Evolutionary conservation across 1,284 basidiomycete genomes (phyloP), one percentile per base, ranked within the genome.

Genomic region (Ustilago sp.): DNA sequence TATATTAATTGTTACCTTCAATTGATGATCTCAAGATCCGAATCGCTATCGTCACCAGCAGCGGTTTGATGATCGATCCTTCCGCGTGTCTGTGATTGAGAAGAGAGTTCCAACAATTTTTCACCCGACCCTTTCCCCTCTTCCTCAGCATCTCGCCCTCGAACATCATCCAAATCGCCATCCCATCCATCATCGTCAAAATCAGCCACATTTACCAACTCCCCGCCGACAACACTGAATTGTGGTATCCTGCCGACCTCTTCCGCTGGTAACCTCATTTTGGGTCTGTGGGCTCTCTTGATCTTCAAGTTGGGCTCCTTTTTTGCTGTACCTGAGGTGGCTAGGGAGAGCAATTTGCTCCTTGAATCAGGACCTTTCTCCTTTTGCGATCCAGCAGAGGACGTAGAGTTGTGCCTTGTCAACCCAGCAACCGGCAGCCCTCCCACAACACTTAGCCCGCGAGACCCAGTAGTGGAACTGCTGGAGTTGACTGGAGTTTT

Each of bases 1-100:
- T n/a, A n/a, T n/a, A n/a, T n/a, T n/a, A n/a, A n/a, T n/a, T n/a
- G n/a, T n/a, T n/a, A n/a, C n/a, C n/a, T n/a, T n/a, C n/a, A n/a
- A n/a, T n/a, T n/a, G n/a, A n/a, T 67, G 68, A 75, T 75, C 35
- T 75, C 73, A 2, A 69, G 56, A 36, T 70, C 73, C 19, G 67
- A 69, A 31, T 75, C 73, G 17, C 58, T 55, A 19, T 64, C 58
- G 1, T 61, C 61, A 12, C 47, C 57, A 6, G 38, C 11, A 2
- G 36, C 4, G 3, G 12, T 3, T 13, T 45, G 15, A 39, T 23
- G n/a, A 9, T 48, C 47, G 47, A 48, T 48, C 9, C n/a, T 48
- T 17, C 13, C 51, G 59, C 53, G 31, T 28, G 23, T 28, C 23
- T 28, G 23, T 28, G 23, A 28, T 59, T 57, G 13, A 43, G 50